These are phyloP conservation scores for Cyclospora cayetanensis DNA, from an alignment of 169 alveolate species.

Conservation along the genomic window DNA sequence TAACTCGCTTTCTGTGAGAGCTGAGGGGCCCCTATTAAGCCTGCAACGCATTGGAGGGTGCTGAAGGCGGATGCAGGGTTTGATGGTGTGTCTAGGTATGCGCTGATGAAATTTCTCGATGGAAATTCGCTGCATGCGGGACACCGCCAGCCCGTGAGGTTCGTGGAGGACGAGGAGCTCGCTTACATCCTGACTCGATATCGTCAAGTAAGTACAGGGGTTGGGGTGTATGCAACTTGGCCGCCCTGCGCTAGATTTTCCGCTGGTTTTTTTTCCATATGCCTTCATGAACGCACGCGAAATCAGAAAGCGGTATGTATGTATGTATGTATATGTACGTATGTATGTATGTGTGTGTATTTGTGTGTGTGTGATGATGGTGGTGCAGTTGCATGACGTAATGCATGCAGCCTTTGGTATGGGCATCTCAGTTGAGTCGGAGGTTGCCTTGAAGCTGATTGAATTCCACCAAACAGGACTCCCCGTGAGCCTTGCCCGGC, in stretches of 20 bases:
- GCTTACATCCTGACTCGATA: constrained; percentile 66
- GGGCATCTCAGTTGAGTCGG: constrained; percentile 52
- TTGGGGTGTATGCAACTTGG: background rate
- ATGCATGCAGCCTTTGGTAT: constrained; percentile 51
- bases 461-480: constrained; percentile 65
- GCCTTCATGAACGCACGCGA: background rate
- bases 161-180: constrained; percentile 49
- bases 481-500: constrained; percentile 17
- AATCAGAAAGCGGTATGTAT: background rate
- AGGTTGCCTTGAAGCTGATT: constrained; percentile 64
- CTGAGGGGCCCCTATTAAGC: no score
- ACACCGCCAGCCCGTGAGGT: constrained; percentile 41
- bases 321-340: background rate
- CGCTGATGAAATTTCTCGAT: background rate
- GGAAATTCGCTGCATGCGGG: constrained; percentile 10
- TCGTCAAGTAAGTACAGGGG: constrained; percentile 20
- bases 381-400: constrained; percentile 63
- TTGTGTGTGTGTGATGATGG: background rate
- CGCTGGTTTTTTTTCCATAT: background rate
- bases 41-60: no score
- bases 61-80: background rate
- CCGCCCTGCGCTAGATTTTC: background rate
- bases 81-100: background rate
- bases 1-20: no score
- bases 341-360: background rate